Evolutionary conservation across 345 rosid species (phyloP).

Genomic region (Sonneratia caseolaris): DNA sequence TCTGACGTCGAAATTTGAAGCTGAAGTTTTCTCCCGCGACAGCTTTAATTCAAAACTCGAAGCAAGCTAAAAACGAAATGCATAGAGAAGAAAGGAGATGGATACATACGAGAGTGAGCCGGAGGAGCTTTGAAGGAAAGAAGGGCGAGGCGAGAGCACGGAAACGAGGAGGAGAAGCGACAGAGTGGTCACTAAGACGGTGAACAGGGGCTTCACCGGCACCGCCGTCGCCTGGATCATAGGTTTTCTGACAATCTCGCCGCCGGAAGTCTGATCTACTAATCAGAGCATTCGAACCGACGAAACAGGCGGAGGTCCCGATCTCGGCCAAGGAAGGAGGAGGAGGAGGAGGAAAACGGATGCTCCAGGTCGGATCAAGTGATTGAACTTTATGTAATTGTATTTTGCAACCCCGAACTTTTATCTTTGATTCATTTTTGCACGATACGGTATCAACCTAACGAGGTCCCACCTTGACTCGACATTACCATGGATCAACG

Average conservation of each 20-base stretch:
- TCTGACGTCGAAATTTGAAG: too few relatives aligned
- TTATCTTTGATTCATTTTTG: background rate
- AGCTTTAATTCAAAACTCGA: too few relatives aligned
- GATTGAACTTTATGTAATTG: background rate
- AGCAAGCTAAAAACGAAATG: background rate
- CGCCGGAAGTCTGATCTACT: background rate
- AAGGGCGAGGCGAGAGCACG: slow-evolving; percentile 43
- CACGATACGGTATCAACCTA: too few relatives aligned
- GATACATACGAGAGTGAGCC: slow-evolving; percentile 22
- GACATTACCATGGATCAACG: too few relatives aligned
- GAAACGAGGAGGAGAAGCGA: slow-evolving; percentile 54
- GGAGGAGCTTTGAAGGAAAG: slow-evolving; percentile 16
- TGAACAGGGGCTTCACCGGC: slow-evolving; percentile 58
- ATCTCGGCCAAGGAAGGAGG: background rate
- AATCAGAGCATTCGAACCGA: background rate
- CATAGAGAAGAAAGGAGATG: background rate
- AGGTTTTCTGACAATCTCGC: background rate
- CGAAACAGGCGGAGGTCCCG: background rate
- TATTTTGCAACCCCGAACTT: background rate
- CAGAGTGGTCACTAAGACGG: slow-evolving; percentile 33
- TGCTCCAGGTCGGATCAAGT: background rate
- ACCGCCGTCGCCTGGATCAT: slow-evolving; percentile 38
- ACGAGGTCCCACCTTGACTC: too few relatives aligned
- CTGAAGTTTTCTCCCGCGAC: too few relatives aligned
- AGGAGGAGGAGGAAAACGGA: background rate